Evolutionary conservation across 2,329 filamentous ascomycete species (phyloP), one percentile per base, ranked within the genome.

Genomic region (Tolypocladium pustulatum): DNA sequence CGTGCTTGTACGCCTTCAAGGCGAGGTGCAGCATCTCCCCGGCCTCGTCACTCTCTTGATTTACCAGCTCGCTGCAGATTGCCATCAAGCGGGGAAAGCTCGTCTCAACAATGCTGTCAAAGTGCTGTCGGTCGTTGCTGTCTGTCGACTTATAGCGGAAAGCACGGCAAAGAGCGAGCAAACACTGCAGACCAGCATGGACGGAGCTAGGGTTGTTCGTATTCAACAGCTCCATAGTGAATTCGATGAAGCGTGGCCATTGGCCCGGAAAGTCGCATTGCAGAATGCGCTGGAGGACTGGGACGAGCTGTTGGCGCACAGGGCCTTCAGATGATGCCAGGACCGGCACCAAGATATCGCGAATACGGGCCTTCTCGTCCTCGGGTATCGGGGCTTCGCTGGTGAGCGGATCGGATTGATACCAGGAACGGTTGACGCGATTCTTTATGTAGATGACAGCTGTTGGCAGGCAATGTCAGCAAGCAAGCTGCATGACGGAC

Each of bases 361-460:
- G 85, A 71, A 97, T 91, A 65, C 89, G 84, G 59, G 84, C 80
- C 77, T 97, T 97, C 75, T 97, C 94, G 61, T 89, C 86, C 71
- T 97, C 93, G 66, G 89, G 82, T 75, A 96, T 94, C 66, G 87
- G 78, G 66, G 84, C 85, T 67, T 88, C 86, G 68, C 84, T 82
- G 62, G 86, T 83, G 70, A 82, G 86, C 64, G 93, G 88, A 64
- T 95, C 90, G 69, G 82, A 81, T 62, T 84, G 85, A 58, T 87
- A 83, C 94, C 94, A 99, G 68, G 90, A 91, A 71, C 92, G 89
- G 73, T 89, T 93, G 73, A 97, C 89, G 71, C 92, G 89, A 77
- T 99, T 97, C 79, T 99, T 99, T 73, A 97, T 85, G 77, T 97
- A 99, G 67, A 99, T 90, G 70, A 93, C 92, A 69, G 91, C 93